Conservation (phyloP, 1,284 basidiomycete genomes). For the Sanghuangporus sanghuang region DNA sequence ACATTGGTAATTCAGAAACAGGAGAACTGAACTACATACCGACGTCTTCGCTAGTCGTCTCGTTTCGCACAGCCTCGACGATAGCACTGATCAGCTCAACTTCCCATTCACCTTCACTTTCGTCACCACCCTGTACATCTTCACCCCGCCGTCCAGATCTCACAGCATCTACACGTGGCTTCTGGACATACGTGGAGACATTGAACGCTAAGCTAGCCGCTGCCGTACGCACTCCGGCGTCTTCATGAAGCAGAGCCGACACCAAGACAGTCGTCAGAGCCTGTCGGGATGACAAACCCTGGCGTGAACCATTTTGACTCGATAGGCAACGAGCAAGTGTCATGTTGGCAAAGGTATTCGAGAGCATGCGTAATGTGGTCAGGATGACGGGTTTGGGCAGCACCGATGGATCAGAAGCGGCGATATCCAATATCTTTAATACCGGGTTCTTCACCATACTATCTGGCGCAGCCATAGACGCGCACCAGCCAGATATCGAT, state of each 20-base stretch:
- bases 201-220: constrained; percentile 83
- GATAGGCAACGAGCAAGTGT: constrained; percentile 52
- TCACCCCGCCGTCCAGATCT: constrained; percentile 32
- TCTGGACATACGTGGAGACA: constrained; percentile 60
- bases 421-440: constrained; percentile 22
- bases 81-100: constrained; percentile 77
- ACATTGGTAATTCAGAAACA: constrained; percentile 1
- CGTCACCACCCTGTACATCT: constrained; percentile 34
- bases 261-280: constrained; percentile 51
- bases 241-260: constrained; percentile 61
- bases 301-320: constrained; percentile 27
- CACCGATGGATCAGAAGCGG: constrained; percentile 1
- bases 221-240: constrained; percentile 66
- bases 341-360: constrained; percentile 63
- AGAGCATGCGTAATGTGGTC: constrained; percentile 67
- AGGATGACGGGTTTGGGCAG: constrained; percentile 52
- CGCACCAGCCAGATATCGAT: constrained; percentile 46
- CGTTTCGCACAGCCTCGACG: constrained; percentile 66
- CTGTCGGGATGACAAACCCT: constrained; percentile 23
- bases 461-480: constrained; percentile 30
- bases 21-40: constrained; percentile 43
- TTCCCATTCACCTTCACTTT: constrained; percentile 74
- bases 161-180: constrained; percentile 41
- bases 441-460: constrained; percentile 30
- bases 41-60: constrained; percentile 71